Base-by-base conservation (phyloP, 176 grass and related monocot genomes). In the Pontederia paniculata region DNA sequence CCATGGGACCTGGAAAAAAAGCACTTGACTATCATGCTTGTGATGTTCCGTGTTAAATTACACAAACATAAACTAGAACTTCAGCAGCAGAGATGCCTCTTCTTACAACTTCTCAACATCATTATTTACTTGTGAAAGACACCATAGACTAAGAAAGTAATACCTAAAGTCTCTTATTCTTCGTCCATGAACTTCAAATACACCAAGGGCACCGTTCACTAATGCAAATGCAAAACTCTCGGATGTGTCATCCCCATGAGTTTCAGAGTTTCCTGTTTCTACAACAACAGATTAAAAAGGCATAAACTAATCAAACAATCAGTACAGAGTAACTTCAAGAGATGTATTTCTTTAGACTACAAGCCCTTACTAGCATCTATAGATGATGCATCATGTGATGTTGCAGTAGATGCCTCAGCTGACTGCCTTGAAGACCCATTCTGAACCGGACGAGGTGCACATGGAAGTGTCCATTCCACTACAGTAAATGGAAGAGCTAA, bases 401-500 rank as follows among this genome's bases (percentile, higher is more conserved):
- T 47, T 72, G 64, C 19, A 89, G 68, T 80, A 74, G 63, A 48
- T 70, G 72, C 44, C 69, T 54, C 57, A 63, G 81, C 60, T 5
- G 79, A 76, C 70, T 89, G 81, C 49, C 67, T 86, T 62, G 82
- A 75, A 75, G 78, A 50, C 46, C 74, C 73, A 68, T 77, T 91
- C 73, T 85, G 82, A 68, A 50, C 58, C 18, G 93, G 86, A 50
- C 86, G 79, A 55, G 93, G 80, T 54, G 58, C 86, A 72, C 86
- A 69, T 71, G 86, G 86, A 51, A 97, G 75, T 63, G 91, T 97
- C 86, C 91, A 97, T 73, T 97, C 91, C 58, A 97, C 77, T 31
- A 97, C 91, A 42, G 83, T 90, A 97, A 97, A 97, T 76, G 91
- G 91, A 86, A 97, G 86, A 78, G 91, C 91, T 80, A 97, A 84